A percentile compares a stretch with the other conserved stretches of the same genome.
Evolutionary conservation across 257 asterid species (phyloP).

Genomic region (Nicotiana knightiana): DNA sequence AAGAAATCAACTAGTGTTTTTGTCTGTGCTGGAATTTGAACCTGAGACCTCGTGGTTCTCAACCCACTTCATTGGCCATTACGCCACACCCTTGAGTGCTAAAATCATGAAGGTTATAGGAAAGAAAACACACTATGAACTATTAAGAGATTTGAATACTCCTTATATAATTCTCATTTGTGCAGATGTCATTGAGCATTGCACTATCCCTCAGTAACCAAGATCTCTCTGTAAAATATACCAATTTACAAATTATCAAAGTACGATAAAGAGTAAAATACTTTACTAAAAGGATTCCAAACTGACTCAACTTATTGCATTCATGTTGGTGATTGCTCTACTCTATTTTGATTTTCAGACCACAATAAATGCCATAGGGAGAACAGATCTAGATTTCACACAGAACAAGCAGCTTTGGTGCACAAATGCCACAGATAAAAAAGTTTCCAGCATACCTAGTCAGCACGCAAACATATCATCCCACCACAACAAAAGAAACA

Average conservation of each 20-base stretch:
- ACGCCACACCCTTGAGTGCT: no score
- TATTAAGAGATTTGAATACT: not conserved
- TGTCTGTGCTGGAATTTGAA: no score
- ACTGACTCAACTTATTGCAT: not conserved
- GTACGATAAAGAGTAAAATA: no score
- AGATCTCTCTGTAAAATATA: not conserved
- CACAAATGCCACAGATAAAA: not conserved
- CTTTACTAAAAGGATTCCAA: not conserved
- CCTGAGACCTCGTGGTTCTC: no score
- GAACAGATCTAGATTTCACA: not conserved
- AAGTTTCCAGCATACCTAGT: not conserved
- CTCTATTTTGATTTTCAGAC: not conserved
- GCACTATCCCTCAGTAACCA: not conserved
- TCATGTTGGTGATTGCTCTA: not conserved
- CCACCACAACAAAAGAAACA: not conserved
- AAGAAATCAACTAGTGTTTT: no score
- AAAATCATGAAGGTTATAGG: no score
- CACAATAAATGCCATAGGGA: not conserved
- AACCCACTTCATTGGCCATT: no score
- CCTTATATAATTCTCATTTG: not conserved
- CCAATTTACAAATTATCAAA: no score
- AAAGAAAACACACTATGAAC: not conserved
- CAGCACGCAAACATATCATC: not conserved
- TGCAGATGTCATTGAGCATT: not conserved
- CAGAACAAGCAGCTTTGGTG: not conserved